phyloP scores from a whole-genome alignment of 2,329 filamentous ascomycete genomes.

The Fusarium ambrosium region DNA sequence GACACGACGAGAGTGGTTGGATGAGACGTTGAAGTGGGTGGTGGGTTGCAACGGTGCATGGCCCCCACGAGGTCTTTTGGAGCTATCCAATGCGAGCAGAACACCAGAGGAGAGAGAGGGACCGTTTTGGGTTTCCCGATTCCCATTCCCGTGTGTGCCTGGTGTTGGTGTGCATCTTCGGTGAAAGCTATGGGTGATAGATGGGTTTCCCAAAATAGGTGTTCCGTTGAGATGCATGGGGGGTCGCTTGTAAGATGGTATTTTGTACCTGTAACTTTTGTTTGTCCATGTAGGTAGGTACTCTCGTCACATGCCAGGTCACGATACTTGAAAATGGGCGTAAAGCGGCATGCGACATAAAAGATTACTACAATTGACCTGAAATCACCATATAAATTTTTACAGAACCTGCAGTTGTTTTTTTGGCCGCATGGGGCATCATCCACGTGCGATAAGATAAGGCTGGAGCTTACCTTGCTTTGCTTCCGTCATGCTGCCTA shows the following conservation, averaged over 20 bases:
- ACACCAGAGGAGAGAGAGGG: not conserved
- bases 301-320: conserved; percentile 43
- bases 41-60: conserved; percentile 22
- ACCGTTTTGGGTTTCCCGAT: conserved; percentile 3
- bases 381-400: not conserved
- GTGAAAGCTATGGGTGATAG: not conserved
- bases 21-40: conserved; percentile 14
- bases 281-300: not conserved
- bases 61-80: conserved; percentile 2
- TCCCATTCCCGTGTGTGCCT: not conserved
- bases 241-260: not conserved
- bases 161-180: not conserved
- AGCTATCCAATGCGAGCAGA: not conserved
- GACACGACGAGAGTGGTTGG: not conserved
- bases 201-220: conserved; percentile 4
- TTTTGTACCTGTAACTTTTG: not conserved
- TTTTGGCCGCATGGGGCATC: not conserved
- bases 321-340: conserved; percentile 17
- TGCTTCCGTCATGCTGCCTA: conserved; percentile 39
- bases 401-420: not conserved
- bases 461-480: conserved; percentile 23
- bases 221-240: not conserved
- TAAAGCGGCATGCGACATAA: conserved; percentile 1
- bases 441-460: conserved; percentile 53
- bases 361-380: not conserved